A percentile compares a stretch with the other conserved stretches of the same genome.
These are phyloP conservation scores for Vachellia collinsii DNA, from an alignment of 306 rosid genomes.

Conservation along the genomic window DNA sequence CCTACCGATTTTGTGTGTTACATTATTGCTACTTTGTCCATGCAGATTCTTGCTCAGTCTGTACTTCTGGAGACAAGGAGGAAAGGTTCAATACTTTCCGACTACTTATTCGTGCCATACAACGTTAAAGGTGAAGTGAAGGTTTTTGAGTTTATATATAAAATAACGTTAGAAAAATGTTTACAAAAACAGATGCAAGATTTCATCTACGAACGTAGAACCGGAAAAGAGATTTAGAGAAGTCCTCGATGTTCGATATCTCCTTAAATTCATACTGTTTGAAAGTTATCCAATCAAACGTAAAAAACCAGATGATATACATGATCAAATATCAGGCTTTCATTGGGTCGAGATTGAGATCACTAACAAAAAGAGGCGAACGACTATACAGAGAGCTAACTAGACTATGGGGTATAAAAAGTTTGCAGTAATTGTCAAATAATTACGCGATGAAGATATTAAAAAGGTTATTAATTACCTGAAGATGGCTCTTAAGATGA, in stretches of 20 bases:
- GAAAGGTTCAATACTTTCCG: constrained; percentile 38
- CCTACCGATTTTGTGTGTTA: constrained; percentile 66
- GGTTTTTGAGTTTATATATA: constrained; percentile 6
- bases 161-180: neutral
- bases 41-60: constrained; percentile 93
- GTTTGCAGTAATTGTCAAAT: constrained; percentile 7
- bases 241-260: constrained; percentile 3
- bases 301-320: neutral
- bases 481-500: constrained; percentile 97
- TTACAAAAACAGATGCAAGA: neutral
- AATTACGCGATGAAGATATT: neutral
- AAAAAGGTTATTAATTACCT: constrained; percentile 52
- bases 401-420: constrained; percentile 10
- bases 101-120: neutral
- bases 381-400: neutral
- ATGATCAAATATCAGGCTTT: neutral
- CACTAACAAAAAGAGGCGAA: neutral
- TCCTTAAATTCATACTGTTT: neutral
- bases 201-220: constrained; percentile 6
- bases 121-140: constrained; percentile 30
- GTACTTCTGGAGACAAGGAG: constrained; percentile 67
- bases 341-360: neutral
- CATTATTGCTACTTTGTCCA: constrained; percentile 64
- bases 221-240: constrained; percentile 1
- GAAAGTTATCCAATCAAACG: neutral